Evolutionary conservation across 495 filamentous ascomycete species (phyloP), one percentile per base, ranked within the genome.

Genomic region (Penicillium nucicola): DNA sequence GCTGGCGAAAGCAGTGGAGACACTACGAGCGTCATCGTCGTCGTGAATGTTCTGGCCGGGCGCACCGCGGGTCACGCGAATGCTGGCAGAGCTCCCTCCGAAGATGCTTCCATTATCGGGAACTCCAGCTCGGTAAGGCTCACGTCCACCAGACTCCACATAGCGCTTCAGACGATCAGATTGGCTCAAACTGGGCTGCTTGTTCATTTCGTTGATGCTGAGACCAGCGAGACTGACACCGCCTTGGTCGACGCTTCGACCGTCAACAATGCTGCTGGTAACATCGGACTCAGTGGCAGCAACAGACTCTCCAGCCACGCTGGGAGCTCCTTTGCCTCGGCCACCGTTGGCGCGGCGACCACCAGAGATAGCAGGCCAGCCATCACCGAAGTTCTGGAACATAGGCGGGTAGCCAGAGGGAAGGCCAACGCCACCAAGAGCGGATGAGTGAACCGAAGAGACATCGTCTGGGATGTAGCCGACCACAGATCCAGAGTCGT

Each of bases 401-500:
- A 97, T 96, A 18, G 86, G 88, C 8, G 93, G 93, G 62, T 91
- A 99, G 18, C 86, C 86, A 36, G 89, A 87, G 14, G 85, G 77
- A 37, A 91, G 69, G 12, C 85, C 86, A 35, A 89, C 88, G 34
- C 90, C 90, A 30, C 89, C 89, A 28, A 97, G 77, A 9, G 92
- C 88, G 17, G 90, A 95, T 34, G 92, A 92, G 65, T 99, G 91
- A 31, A 97, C 87, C 1, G 90, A 96, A 22, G 92, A 96, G 18
- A 97, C 90, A 68, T 99, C 93, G 62, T 99, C 93, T 0, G 93
- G 91, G 47, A 99, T 97, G 60, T 95, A 97, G 15, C 88, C 85
- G 55, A 97, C 77, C 57, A 97, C 85, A 18, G 91, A 97, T 17
- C 89, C 88, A 28, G 86, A 84, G 56, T 96, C 92, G 33, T 81